Evolutionary conservation across 2,329 filamentous ascomycete species (phyloP).

Genomic region (Xenosphaeropsis pyriputrescens): DNA sequence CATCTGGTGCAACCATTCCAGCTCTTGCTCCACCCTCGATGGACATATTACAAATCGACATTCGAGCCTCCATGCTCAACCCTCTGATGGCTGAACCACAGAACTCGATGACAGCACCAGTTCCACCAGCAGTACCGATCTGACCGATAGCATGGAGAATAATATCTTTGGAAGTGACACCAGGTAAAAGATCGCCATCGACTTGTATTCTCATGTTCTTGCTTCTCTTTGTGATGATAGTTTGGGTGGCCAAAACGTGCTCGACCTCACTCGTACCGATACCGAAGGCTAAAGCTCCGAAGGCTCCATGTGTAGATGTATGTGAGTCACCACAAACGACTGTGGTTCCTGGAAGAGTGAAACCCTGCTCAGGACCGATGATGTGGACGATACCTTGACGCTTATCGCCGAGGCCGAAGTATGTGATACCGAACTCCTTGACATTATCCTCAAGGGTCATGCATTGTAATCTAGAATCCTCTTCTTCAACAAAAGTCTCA

Average conservation of each 20-base stretch:
- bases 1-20: conserved; percentile 92
- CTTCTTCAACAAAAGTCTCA: conserved; percentile 84
- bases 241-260: conserved; percentile 94
- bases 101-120: conserved; percentile 90
- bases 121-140: conserved; percentile 92
- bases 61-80: conserved; percentile 90
- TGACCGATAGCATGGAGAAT: conserved; percentile 84
- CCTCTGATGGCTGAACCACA: conserved; percentile 83
- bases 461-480: conserved; percentile 86
- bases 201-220: conserved; percentile 99
- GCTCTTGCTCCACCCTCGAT: conserved; percentile 92
- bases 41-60: conserved; percentile 99
- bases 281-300: conserved; percentile 86
- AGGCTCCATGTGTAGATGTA: conserved; percentile 94
- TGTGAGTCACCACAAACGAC: conserved; percentile 97
- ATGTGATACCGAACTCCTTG: conserved; percentile 89
- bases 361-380: conserved; percentile 95
- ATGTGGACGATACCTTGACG: conserved; percentile 97
- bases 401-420: conserved; percentile 93
- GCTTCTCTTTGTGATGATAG: conserved; percentile 82
- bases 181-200: conserved; percentile 75
- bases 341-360: conserved; percentile 92
- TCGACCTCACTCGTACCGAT: conserved; percentile 98
- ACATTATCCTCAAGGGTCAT: conserved; percentile 95
- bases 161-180: conserved; percentile 93